Conservation (phyloP, 257 asterid genomes). For the Solanum sejunctum region DNA sequence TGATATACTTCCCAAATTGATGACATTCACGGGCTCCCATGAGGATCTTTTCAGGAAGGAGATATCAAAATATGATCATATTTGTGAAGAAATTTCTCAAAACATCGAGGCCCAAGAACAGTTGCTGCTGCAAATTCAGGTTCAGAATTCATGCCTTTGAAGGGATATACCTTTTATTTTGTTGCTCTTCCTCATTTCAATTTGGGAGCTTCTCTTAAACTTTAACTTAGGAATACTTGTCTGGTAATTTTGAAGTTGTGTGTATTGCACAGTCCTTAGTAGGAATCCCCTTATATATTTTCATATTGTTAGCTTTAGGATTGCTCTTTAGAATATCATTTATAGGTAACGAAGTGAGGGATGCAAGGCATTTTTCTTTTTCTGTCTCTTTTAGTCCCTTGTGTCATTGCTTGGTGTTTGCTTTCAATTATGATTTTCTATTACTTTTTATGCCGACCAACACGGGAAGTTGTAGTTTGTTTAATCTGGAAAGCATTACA, state of each 20-base stretch:
- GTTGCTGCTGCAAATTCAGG: constrained; percentile 83
- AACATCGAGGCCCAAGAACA: constrained; percentile 81
- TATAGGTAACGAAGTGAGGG: background rate
- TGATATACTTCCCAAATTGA: constrained; percentile 89
- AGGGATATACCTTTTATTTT: background rate
- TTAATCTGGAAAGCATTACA: background rate
- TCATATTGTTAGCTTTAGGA: background rate
- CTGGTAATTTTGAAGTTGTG: background rate
- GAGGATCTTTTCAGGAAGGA: constrained; percentile 97
- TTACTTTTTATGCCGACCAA: background rate
- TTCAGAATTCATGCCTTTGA: constrained; percentile 1
- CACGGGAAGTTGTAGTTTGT: background rate
- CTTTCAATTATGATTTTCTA: background rate
- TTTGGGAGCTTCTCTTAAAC: background rate
- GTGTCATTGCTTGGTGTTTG: background rate
- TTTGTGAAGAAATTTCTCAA: constrained; percentile 72
- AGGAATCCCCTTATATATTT: background rate
- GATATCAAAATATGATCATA: constrained; percentile 72
- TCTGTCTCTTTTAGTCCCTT: background rate
- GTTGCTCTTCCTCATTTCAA: background rate
- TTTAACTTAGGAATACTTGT: background rate
- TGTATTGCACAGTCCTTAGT: background rate
- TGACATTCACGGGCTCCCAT: constrained; percentile 75
- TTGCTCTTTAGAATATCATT: background rate
- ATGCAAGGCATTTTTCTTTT: background rate